Evolutionary conservation across 2,329 filamentous ascomycete genomes (phyloP).

Genomic region (Talaromyces sp.): DNA sequence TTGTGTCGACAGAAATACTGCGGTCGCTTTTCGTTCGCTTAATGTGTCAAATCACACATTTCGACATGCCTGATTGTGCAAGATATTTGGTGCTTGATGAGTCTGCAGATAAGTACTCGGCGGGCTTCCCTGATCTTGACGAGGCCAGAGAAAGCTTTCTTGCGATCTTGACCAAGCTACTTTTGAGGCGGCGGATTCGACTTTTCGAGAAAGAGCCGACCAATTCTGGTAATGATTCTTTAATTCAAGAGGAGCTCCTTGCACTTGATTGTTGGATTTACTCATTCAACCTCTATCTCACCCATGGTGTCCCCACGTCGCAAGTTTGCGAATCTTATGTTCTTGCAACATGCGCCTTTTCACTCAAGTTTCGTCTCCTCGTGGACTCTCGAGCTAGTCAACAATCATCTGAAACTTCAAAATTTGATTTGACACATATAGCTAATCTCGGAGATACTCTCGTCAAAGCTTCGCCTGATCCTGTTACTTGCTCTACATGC

Average conservation of each 20-base stretch:
- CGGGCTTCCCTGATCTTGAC: background rate
- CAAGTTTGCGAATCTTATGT: slow-evolving; percentile 3
- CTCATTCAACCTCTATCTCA: slow-evolving; percentile 11
- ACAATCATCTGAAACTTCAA: background rate
- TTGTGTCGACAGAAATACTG: background rate
- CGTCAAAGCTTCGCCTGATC: background rate
- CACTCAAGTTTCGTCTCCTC: slow-evolving; percentile 10
- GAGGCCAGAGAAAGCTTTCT: slow-evolving; percentile 8
- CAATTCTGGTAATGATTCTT: background rate
- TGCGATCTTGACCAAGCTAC: background rate
- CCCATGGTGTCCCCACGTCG: background rate
- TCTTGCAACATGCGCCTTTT: slow-evolving; percentile 11
- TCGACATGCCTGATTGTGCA: slow-evolving; percentile 12
- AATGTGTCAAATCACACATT: slow-evolving; percentile 15
- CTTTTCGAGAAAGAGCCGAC: background rate
- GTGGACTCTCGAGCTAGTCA: background rate
- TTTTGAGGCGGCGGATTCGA: background rate
- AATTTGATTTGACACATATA: slow-evolving; percentile 13
- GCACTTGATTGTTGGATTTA: slow-evolving; percentile 13
- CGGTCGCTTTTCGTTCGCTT: slow-evolving; percentile 14
- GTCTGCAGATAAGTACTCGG: background rate
- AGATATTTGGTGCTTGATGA: slow-evolving; percentile 1
- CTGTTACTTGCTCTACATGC: background rate
- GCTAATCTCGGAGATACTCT: slow-evolving; percentile 12
- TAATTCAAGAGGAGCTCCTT: background rate